Evolutionary conservation across 1,284 basidiomycete species (phyloP).

Genomic region (Puccinia brachypodii): DNA sequence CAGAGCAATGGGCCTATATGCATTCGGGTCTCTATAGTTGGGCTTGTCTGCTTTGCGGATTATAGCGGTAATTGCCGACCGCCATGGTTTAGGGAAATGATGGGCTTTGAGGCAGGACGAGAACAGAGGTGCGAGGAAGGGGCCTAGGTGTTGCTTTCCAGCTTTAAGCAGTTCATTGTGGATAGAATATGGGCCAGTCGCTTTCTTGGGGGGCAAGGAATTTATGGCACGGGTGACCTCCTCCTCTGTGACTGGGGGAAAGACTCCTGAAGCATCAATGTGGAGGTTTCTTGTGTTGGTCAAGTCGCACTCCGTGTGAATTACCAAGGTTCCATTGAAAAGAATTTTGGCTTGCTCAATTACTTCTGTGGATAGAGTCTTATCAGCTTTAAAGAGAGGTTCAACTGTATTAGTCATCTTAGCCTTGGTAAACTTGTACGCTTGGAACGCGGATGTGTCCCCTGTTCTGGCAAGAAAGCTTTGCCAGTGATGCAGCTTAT

Average conservation of each 20-base stretch:
- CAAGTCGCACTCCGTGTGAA: neutral
- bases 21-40: neutral
- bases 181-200: neutral
- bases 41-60: constrained; percentile 9
- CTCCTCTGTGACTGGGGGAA: constrained; percentile 9
- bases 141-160: neutral
- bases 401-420: neutral
- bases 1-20: constrained; percentile 10
- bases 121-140: neutral
- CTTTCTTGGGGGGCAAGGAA: constrained; percentile 5
- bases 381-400: neutral
- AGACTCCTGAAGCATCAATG: neutral
- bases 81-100: constrained; percentile 16
- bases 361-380: neutral
- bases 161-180: constrained; percentile 18
- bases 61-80: constrained; percentile 6
- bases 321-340: constrained; percentile 18
- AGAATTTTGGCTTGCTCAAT: neutral
- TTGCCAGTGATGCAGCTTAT: neutral
- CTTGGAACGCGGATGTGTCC: neutral
- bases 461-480: neutral
- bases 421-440: constrained; percentile 11
- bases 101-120: neutral
- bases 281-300: neutral
- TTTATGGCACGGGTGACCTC: neutral